Base-by-base conservation (phyloP, 73 alveolate species). In the Symbiodinium natans region DNA sequence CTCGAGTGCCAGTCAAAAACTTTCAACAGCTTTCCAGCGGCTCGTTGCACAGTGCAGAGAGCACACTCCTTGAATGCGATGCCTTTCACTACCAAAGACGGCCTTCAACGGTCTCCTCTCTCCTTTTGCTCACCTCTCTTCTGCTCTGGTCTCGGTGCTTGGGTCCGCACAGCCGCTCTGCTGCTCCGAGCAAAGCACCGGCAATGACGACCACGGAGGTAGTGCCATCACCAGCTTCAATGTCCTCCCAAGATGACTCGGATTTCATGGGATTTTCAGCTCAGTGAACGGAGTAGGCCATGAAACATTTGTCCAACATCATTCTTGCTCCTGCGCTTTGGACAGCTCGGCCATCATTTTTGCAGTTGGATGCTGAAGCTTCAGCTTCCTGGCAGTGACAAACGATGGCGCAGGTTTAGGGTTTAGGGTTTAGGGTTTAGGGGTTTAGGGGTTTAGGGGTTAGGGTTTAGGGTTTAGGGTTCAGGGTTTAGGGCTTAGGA, bases 191-290 rank as follows among this genome's bases (percentile, higher is more conserved):
- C 88, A 99, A 99, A 75, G 99, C 99, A 25, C 99, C 99, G 34
- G 99, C 99, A 52, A 99, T 99, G 89, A 99, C 99, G 95, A 99
- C 99, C 33, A 99, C 99, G 23, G 99, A 99, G 56, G 99, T 99
- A 88, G 99, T 99, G 75, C 99, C 99, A 93, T 99, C 99, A 36
- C 99, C 99, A 25, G 99, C 99, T 83, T 99, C 99, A 59, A 99
- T 99, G 92, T 99, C 99, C 99, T 88, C 82, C n/a, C n/a, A n/a
- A n/a, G n/a, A n/a, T n/a, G n/a, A 40, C 27, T 10, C 33, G 56
- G 33, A 36, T 17, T 48, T 48, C 17, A 10, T 48, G 63, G 23
- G 8, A n/a, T n/a, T n/a, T n/a, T n/a, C n/a, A n/a, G n/a, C n/a
- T n/a, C n/a, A n/a, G 82, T 23, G 25, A 68, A 31, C 29, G 39